phyloP scores from a whole-genome alignment of 495 filamentous ascomycete genomes.

The Penicillium fimorum region DNA sequence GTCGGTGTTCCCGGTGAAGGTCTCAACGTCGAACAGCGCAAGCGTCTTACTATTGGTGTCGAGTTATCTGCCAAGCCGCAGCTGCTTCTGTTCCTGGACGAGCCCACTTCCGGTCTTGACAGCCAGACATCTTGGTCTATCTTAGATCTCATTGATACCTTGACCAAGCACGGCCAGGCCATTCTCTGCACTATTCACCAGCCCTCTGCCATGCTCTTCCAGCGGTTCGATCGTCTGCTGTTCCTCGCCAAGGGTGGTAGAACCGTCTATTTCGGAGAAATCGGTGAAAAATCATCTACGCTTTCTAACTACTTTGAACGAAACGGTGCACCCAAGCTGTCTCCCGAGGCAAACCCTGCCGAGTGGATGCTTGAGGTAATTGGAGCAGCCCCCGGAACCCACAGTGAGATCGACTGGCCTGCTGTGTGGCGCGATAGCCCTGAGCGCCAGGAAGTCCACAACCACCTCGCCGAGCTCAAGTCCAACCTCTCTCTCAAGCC shows the following conservation, averaged over 20 bases:
- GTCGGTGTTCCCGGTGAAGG: constrained; percentile 53
- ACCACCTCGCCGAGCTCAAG: constrained; percentile 69
- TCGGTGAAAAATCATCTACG: constrained; percentile 73
- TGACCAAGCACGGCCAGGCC: constrained; percentile 85
- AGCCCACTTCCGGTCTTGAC: constrained; percentile 87
- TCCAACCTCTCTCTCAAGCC: constrained; percentile 51
- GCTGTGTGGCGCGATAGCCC: constrained; percentile 72
- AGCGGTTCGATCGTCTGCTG: constrained; percentile 86
- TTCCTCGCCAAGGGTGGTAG: constrained; percentile 79
- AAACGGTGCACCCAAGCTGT: constrained; percentile 68
- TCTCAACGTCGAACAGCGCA: constrained; percentile 89
- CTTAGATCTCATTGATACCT: constrained; percentile 76
- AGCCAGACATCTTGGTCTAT: constrained; percentile 92
- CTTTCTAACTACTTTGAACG: constrained; percentile 78
- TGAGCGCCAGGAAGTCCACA: constrained; percentile 65
- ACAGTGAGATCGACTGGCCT: constrained; percentile 79
- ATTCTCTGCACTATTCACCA: constrained; percentile 97
- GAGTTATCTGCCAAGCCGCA: constrained; percentile 88
- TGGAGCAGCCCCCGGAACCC: constrained; percentile 81
- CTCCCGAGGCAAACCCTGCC: constrained; percentile 77
- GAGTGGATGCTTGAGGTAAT: constrained; percentile 97
- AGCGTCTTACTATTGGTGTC: constrained; percentile 85
- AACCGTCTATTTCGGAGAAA: constrained; percentile 89
- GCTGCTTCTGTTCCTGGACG: constrained; percentile 83
- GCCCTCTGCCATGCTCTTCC: constrained; percentile 90